Evolutionary conservation across 1,139 yeast genomes (phyloP), one percentile per base, ranked within the genome.

Genomic region (Blastobotrys serpentis): DNA sequence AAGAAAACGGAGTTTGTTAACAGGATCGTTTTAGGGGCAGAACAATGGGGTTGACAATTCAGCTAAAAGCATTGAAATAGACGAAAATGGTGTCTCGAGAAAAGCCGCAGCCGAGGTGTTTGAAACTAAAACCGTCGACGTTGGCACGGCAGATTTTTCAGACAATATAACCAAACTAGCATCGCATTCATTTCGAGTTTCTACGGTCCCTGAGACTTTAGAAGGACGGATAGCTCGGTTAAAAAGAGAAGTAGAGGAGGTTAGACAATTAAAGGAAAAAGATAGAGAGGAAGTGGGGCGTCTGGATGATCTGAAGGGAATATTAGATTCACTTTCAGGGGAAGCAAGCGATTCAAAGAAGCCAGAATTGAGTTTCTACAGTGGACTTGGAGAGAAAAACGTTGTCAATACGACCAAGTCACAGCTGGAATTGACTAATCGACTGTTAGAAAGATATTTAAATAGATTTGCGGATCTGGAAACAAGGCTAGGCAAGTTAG

Each of bases 171-270:
- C 34, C 11, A 29, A 19, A 10, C 21, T 38, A 3, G 36, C 44
- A 8, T 14, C 42, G 10, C 16, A 39, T 2, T 39, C 42, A 14
- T 49, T 42, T 18, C 39, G 46, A 8, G 46, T 43, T 4, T 34
- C 16, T 13, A 37, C 46, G 8, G 41, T 43, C n/a, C 47, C 48
- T 5, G 51, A 48, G 39, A 44, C 46, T 7, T 18, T 61, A 6
- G 73, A 67, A 16, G 78, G 76, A 57, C 73, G 70, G 53, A 54
- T 80, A 33, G 69, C 71, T 1, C 59, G 84, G 44, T 71, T 80
- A 32, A 60, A 68, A 26, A 58, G 70, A 25, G 83, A 78, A 53
- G 61, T 79, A 38, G 69, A 69, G 29, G 79, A 75, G 49, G 58
- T 76, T 10, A n/a, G 39, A 3, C 19, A 25, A 14, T 42, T 42